Conservation (phyloP, 2,329 filamentous ascomycete species). For the Dichotomopilus funicola region DNA sequence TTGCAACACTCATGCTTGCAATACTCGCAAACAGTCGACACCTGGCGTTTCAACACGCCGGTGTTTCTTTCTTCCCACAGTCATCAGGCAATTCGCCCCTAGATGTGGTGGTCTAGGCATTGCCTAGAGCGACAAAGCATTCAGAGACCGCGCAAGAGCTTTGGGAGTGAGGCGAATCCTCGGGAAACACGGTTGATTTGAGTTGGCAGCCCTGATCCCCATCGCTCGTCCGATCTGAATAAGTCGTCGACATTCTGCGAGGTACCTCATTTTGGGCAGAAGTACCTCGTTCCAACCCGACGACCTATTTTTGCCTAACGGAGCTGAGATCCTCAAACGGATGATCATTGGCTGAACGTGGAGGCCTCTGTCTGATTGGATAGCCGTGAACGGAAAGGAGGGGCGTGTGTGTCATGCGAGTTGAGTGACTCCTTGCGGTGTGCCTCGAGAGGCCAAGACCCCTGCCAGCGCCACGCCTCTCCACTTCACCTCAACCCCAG, state of each 20-base stretch:
- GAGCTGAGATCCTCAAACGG: slow-evolving; percentile 2
- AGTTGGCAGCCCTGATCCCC: not conserved
- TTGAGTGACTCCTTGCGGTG: slow-evolving; percentile 10
- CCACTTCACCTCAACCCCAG: slow-evolving; percentile 14
- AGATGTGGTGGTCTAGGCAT: too few relatives aligned
- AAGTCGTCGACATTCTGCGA: not conserved
- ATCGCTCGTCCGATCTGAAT: not conserved
- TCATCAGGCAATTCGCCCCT: too few relatives aligned
- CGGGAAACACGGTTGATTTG: not conserved
- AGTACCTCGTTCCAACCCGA: slow-evolving; percentile 16
- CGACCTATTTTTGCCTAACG: slow-evolving; percentile 22
- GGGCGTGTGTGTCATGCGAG: slow-evolving; percentile 9
- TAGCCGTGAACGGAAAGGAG: not conserved
- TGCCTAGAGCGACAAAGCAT: too few relatives aligned
- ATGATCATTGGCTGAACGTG: slow-evolving; percentile 16
- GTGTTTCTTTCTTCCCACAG: too few relatives aligned
- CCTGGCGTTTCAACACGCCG: not conserved
- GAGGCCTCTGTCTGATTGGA: slow-evolving; percentile 4
- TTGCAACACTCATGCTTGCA: not conserved
- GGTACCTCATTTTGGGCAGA: slow-evolving; percentile 20
- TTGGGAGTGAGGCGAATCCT: too few relatives aligned
- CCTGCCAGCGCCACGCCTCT: slow-evolving; percentile 11
- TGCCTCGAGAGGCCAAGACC: not conserved
- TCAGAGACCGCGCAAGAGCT: too few relatives aligned
- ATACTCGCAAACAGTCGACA: not conserved